A percentile compares a stretch with the other conserved stretches of the same genome.
phyloP scores from a whole-genome alignment of 2,329 filamentous ascomycete genomes.

The Fusarium begoniae region DNA sequence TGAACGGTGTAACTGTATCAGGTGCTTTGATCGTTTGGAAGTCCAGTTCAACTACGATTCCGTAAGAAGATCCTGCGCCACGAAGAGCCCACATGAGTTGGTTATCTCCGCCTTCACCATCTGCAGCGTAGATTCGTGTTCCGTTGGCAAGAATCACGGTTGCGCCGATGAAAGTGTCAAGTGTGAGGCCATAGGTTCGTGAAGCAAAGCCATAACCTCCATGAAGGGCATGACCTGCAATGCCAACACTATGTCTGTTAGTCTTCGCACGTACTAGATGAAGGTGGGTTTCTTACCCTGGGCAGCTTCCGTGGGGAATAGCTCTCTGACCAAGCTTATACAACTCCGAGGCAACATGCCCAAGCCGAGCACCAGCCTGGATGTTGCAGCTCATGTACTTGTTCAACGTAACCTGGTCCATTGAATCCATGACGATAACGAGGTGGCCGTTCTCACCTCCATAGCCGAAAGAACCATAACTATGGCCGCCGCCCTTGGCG shows the following conservation, averaged over 20 bases:
- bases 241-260: slow-evolving; percentile 39
- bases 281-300: slow-evolving; percentile 49
- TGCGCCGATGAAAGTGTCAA: slow-evolving; percentile 44
- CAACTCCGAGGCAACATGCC: slow-evolving; percentile 55
- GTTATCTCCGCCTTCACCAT: slow-evolving; percentile 21
- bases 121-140: slow-evolving; percentile 34
- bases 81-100: slow-evolving; percentile 46
- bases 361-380: slow-evolving; percentile 60
- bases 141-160: slow-evolving; percentile 44
- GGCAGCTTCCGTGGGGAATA: slow-evolving; percentile 62
- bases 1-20: slow-evolving; percentile 31
- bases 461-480: slow-evolving; percentile 60
- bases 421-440: slow-evolving; percentile 52
- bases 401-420: slow-evolving; percentile 46
- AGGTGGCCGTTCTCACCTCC: slow-evolving; percentile 54
- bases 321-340: slow-evolving; percentile 51
- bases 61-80: slow-evolving; percentile 46
- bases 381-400: slow-evolving; percentile 31
- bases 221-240: slow-evolving; percentile 43
- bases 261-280: rapidly evolving
- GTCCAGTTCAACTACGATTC: slow-evolving; percentile 44
- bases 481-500: slow-evolving; percentile 62
- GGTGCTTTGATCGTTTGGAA: slow-evolving; percentile 42
- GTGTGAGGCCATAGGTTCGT: slow-evolving; percentile 41
- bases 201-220: slow-evolving; percentile 47